Conservation (phyloP, 2,329 filamentous ascomycete species). For the Xylaria sp. region DNA sequence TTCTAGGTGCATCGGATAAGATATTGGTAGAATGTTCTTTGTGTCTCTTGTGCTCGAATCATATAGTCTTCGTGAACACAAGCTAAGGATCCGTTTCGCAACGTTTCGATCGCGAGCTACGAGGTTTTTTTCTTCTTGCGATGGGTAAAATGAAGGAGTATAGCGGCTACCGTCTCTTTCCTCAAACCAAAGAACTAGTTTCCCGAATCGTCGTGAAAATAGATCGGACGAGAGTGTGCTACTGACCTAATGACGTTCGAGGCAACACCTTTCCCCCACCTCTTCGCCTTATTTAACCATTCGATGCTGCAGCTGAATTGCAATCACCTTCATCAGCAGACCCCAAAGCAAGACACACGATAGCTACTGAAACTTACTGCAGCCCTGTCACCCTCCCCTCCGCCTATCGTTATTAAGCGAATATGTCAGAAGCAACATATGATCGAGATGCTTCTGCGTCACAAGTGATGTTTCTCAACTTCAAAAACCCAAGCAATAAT, state of each 20-base stretch:
- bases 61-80: not conserved
- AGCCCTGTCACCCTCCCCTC: not conserved
- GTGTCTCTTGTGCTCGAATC: not conserved
- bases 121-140: not conserved
- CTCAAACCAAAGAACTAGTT: not conserved
- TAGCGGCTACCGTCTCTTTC: not conserved
- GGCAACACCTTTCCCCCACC: not conserved
- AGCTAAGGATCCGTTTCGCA: not conserved
- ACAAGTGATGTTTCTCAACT: not conserved
- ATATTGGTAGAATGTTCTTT: not conserved
- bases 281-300: not conserved
- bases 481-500: not conserved
- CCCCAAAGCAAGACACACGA: not conserved
- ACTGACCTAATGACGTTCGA: too few species aligned
- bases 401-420: not conserved
- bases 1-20: not conserved
- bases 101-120: not conserved
- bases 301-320: too few species aligned
- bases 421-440: not conserved
- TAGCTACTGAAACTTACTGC: not conserved
- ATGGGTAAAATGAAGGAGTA: not conserved
- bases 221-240: not conserved
- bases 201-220: slow-evolving; percentile 2
- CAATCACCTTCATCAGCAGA: not conserved
- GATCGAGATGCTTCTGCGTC: not conserved